Conservation (phyloP, 164 flowering plant genomes). For the Sedum album region DNA sequence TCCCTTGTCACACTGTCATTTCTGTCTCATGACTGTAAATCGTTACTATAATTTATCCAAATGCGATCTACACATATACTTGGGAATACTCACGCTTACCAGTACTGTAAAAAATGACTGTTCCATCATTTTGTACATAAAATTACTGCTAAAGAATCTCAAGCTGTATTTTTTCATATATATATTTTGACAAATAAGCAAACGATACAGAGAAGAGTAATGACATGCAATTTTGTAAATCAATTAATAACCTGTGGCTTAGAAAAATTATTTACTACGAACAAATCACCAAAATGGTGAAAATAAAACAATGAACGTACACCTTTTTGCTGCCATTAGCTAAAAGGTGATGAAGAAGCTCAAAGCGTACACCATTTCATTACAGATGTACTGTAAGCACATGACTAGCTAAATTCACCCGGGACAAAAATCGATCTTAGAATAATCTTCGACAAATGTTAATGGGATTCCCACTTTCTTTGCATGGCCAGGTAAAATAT, state of each 20-base stretch:
- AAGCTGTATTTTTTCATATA: not conserved
- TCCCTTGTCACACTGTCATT: not conserved
- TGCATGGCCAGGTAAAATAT: not conserved
- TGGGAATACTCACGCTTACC: too few relatives aligned
- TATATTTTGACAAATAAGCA: too few relatives aligned
- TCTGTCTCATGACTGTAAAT: not conserved
- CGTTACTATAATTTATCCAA: not conserved
- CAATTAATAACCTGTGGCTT: too few relatives aligned
- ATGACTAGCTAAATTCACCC: not conserved
- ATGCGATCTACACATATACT: not conserved
- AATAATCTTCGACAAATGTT: conserved; percentile 4
- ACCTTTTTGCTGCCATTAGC: too few relatives aligned
- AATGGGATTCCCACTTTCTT: not conserved
- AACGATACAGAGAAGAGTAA: too few relatives aligned
- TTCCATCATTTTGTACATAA: conserved; percentile 2
- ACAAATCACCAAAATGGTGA: not conserved
- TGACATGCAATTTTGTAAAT: too few relatives aligned
- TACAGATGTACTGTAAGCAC: not conserved
- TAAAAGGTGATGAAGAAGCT: not conserved
- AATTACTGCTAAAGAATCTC: not conserved
- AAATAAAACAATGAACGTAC: not conserved
- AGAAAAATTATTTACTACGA: too few relatives aligned
- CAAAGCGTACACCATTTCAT: not conserved
- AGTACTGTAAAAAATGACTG: too few relatives aligned
- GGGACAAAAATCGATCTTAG: not conserved